Evolutionary conservation across 2,329 filamentous ascomycete species (phyloP).

Genomic region (Aspergillus puulaauensis): DNA sequence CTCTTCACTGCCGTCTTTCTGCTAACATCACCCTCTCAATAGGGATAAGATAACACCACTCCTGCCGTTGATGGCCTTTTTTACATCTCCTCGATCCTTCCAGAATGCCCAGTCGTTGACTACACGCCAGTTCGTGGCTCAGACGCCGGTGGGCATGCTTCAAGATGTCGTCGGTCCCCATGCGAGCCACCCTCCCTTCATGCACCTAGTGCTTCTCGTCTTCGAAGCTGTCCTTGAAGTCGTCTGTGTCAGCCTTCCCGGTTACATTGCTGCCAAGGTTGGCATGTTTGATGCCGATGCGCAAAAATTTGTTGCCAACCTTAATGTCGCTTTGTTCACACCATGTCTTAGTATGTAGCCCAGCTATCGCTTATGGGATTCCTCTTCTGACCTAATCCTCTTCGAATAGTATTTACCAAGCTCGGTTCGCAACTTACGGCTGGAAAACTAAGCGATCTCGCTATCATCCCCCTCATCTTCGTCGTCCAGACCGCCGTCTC

Average conservation of each 20-base stretch:
- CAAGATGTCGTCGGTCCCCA: constrained; percentile 26
- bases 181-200: constrained; percentile 49
- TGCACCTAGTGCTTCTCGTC: constrained; percentile 73
- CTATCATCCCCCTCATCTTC: constrained; percentile 95
- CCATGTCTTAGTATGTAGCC: constrained; percentile 79
- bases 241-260: constrained; percentile 89
- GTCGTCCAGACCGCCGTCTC: constrained; percentile 83
- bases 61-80: constrained; percentile 39
- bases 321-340: constrained; percentile 95
- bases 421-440: constrained; percentile 90
- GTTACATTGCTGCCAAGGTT: constrained; percentile 84
- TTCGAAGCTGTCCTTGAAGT: constrained; percentile 95
- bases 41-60: background rate
- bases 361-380: constrained; percentile 6
- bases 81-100: constrained; percentile 51
- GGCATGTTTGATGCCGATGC: constrained; percentile 95
- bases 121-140: constrained; percentile 21
- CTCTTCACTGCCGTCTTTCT: background rate
- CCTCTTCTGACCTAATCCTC: background rate
- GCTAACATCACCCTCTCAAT: background rate
- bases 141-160: constrained; percentile 25
- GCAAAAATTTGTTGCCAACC: constrained; percentile 93
- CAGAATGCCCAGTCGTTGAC: constrained; percentile 39
- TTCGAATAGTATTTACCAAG: constrained; percentile 80
- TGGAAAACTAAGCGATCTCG: constrained; percentile 84